A percentile compares a stretch with the other conserved stretches of the same genome.
Evolutionary conservation across 805 yeast species (phyloP).

Genomic region (Schizosaccharomyces cryophilus): DNA sequence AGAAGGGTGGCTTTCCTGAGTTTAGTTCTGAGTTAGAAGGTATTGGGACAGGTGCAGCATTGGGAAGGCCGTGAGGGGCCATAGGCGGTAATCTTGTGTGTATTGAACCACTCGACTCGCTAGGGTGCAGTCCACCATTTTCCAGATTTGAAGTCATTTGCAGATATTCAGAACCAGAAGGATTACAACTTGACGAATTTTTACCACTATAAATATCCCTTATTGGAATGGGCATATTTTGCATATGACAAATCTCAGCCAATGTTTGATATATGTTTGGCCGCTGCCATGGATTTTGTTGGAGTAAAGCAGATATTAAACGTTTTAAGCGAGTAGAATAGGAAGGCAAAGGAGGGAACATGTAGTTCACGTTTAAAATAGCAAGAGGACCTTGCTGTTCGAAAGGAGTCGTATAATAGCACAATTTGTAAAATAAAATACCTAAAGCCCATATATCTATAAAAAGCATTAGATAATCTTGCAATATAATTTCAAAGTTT

Average conservation of each 20-base stretch:
- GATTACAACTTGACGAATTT: background rate
- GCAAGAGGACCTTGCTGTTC: conserved; percentile 20
- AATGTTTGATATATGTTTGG: conserved; percentile 2
- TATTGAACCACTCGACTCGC: background rate
- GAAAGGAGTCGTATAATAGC: conserved; percentile 86
- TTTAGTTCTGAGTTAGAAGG: background rate
- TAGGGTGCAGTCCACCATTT: background rate
- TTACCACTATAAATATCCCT: background rate
- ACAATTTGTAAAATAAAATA: conserved; percentile 64
- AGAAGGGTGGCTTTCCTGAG: background rate
- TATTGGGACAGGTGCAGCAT: background rate
- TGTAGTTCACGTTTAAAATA: background rate
- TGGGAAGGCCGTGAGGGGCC: background rate
- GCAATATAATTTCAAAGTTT: background rate
- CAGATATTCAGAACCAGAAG: background rate
- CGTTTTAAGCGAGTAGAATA: conserved; percentile 1
- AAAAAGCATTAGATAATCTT: background rate
- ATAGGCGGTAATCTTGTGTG: background rate
- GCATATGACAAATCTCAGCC: background rate
- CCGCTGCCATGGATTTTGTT: background rate
- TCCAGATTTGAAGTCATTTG: background rate
- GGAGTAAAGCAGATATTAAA: background rate
- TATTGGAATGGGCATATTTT: background rate
- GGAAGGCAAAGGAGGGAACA: background rate
- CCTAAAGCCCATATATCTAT: conserved; percentile 82